Base-by-base conservation (phyloP, 495 filamentous ascomycete species). In the Lindgomyces ingoldianus region DNA sequence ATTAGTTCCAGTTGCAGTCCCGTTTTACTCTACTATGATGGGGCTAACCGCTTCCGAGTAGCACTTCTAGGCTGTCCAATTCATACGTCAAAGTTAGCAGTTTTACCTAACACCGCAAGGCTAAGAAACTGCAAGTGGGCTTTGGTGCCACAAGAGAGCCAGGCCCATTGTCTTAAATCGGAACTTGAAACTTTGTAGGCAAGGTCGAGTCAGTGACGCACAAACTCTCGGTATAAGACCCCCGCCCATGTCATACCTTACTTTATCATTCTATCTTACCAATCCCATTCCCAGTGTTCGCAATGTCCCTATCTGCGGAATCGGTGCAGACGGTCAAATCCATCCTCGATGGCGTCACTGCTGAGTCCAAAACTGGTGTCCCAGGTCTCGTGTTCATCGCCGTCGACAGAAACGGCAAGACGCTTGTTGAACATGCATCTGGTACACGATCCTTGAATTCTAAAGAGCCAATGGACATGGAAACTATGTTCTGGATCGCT, bases 401-500 rank as follows among this genome's bases (percentile, higher is more conserved):
- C 0, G 72, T 84, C 18, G 76, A 74, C 55, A 75, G 74, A 52
- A 53, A 74, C 60, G 81, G 82, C 22, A 73, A 77, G 1, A 71
- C 74, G 11, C 60, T 81, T 11, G 78, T 84, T 54, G 63, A 71
- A 10, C 75, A 84, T 60, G 71, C 81, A 14, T 74, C 77, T 9
- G 82, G 81, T 0, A 74, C 68, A 25, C 67, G 70, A 19, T 78
- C 78, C 8, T 29, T 74, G 12, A 74, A 72, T 0, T 71, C 67
- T 19, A 57, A 72, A 3, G 72, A 78, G 11, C 73, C 76, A 21
- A 80, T 85, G 78, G 77, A 74, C 6, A 50, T 80, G 1, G 82
- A 85, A 18, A 79, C 55, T 6, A 67, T 80, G 16, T 84, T 82
- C 59, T 85, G 79, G 81, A 79, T 85, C 26, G 82, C 83, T 36